phyloP scores from a whole-genome alignment of 192 early-diverging fungal genomes.

The Coemansia reversa region DNA sequence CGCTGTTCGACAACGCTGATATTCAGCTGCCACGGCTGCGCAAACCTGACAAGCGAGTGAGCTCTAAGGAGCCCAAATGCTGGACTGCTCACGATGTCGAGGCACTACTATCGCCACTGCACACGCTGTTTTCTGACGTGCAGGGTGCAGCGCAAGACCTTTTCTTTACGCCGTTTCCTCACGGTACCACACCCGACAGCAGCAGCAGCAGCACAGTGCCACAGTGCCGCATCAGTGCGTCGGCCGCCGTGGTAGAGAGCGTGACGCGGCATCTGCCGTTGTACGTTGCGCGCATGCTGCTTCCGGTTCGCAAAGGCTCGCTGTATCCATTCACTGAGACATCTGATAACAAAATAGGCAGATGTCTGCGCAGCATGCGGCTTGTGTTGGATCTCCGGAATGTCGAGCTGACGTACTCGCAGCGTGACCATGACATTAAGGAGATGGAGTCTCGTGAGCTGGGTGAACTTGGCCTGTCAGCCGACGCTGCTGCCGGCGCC shows the following conservation, averaged over 20 bases:
- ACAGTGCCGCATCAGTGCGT: slow-evolving; percentile 48
- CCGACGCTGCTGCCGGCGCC: slow-evolving; percentile 25
- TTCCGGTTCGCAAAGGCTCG: slow-evolving; percentile 54
- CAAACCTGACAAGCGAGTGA: slow-evolving; percentile 14
- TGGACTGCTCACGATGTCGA: slow-evolving; percentile 45
- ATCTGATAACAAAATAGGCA: slow-evolving; percentile 54
- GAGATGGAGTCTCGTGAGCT: slow-evolving; percentile 52
- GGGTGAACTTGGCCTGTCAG: slow-evolving; percentile 18
- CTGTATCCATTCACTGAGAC: slow-evolving; percentile 51
- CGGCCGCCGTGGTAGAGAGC: slow-evolving; percentile 39
- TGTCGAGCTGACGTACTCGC: slow-evolving; percentile 52
- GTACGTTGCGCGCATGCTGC: slow-evolving; percentile 55
- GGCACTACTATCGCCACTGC: slow-evolving; percentile 46
- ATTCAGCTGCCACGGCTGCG: slow-evolving; percentile 18
- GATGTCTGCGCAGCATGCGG: slow-evolving; percentile 53
- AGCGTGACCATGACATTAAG: slow-evolving; percentile 54
- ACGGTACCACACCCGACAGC: slow-evolving; percentile 5
- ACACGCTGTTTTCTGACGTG: slow-evolving; percentile 23
- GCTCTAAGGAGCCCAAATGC: slow-evolving; percentile 17
- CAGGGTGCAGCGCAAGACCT: slow-evolving; percentile 19
- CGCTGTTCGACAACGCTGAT: neutral
- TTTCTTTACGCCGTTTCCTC: slow-evolving; percentile 42
- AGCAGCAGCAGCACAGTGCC: slow-evolving; percentile 12
- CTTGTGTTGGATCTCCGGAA: slow-evolving; percentile 48
- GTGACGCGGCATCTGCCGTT: slow-evolving; percentile 42